Evolutionary conservation across 306 rosid genomes (phyloP), one percentile per base, ranked within the genome.

Genomic region (Gynostemma pentaphyllum): DNA sequence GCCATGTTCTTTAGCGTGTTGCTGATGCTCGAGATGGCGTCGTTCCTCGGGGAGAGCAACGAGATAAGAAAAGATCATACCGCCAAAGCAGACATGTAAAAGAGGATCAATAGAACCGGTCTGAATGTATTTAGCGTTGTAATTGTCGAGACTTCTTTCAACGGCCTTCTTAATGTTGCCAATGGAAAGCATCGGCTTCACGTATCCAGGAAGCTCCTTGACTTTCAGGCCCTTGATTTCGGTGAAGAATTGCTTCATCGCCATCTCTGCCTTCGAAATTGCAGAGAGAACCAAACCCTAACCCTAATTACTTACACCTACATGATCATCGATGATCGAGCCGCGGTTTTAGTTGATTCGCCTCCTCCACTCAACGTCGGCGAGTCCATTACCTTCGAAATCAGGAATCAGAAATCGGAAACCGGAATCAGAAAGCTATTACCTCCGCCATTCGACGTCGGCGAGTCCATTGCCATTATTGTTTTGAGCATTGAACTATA

Each of bases 41-140:
- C 87, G 89, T 74, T 90, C 94, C 45, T 83, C 77, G 1, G 94
- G 94, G 46, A 90, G 96, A 5, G 79, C 85, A 44, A 90, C 73
- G 48, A 87, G 81, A 76, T 85, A 90, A 29, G 94, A 87, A 47
- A 90, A 80, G 64, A 75, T 45, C 90, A 87, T 81, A 6, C 97
- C 97, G 0, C 96, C 94, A 13, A 62, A 81, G 83, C 87, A 80
- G 54, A 90, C 79, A 65, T 90, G 97, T 62, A 13, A 63, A 24
- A 87, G 65, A 2, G 86, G 86, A 0, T 80, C 86, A 14, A 67
- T 13, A 10, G 97, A 87, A 62, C 55, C 49, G 11, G 96, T 85
- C 52, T 85, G 78, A 71, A 90, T 90, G 80, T 85, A 90, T 78
- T 90, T 87, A 28, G 74, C 87, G 29, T 72, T 12, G 76, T 87